phyloP scores from a whole-genome alignment of 371 early-diverging fungal species.

The Mucor sp. region DNA sequence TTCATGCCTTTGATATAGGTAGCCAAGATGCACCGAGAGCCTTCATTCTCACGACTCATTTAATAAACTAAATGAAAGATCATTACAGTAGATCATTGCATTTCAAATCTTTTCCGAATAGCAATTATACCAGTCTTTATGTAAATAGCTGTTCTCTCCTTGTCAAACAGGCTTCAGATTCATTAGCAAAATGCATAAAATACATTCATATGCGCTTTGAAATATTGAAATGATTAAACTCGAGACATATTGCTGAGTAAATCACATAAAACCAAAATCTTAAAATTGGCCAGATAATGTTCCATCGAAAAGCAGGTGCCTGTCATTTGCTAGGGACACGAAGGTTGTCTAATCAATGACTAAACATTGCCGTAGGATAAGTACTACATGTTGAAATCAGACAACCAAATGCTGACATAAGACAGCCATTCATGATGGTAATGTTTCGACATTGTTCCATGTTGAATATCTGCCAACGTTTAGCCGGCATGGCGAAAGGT shows the following conservation, averaged over 20 bases:
- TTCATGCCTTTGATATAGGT: no score
- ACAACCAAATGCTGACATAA: background rate
- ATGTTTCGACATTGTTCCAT: background rate
- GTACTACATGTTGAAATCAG: background rate
- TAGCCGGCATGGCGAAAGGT: background rate
- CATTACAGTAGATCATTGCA: background rate
- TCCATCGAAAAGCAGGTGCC: background rate
- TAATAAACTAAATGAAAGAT: background rate
- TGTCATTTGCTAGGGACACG: background rate
- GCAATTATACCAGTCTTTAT: background rate
- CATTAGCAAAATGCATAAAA: background rate
- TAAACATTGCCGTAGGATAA: background rate
- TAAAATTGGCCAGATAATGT: conserved; percentile 1
- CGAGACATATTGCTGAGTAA: background rate
- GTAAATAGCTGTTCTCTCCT: background rate
- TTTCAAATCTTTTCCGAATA: background rate
- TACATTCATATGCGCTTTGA: background rate
- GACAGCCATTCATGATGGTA: background rate
- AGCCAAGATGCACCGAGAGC: background rate
- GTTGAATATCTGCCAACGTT: background rate
- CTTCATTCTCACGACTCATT: background rate
- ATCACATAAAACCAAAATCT: background rate
- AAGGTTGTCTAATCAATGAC: background rate
- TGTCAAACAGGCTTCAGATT: background rate
- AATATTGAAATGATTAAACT: background rate